Evolutionary conservation across 768 basidiomycete species (phyloP).

Genomic region (Macrolepiota albuminosa): DNA sequence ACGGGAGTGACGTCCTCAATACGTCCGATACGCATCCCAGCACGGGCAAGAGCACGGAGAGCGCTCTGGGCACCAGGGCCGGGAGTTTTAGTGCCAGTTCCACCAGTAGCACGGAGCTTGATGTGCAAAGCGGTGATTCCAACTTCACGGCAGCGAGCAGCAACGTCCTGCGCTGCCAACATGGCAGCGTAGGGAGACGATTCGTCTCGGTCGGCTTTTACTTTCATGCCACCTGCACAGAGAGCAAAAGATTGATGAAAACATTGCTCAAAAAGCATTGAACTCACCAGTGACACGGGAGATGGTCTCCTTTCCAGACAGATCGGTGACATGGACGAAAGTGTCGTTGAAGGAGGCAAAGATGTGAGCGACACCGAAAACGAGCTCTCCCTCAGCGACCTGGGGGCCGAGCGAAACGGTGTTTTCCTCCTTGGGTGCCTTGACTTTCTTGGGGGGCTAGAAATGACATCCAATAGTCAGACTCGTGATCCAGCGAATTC

Average conservation of each 20-base stretch:
- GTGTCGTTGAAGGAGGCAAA: constrained; percentile 99
- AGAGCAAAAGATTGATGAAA: background rate
- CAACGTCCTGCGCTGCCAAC: constrained; percentile 98
- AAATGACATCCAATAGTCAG: constrained; percentile 15
- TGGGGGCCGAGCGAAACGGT: constrained; percentile 93
- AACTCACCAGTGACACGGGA: constrained; percentile 90
- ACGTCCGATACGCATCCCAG: constrained; percentile 96
- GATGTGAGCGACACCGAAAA: constrained; percentile 98
- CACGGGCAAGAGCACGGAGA: constrained; percentile 95
- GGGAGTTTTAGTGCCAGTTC: constrained; percentile 98
- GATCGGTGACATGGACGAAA: constrained; percentile 98
- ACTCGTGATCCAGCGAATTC: constrained; percentile 42
- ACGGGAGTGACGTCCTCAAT: constrained; percentile 99
- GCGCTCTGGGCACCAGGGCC: constrained; percentile 98
- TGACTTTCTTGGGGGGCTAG: constrained; percentile 82
- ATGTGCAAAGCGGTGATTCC: constrained; percentile 98
- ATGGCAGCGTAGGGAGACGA: constrained; percentile 97
- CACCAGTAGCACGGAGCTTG: constrained; percentile 97
- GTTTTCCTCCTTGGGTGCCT: constrained; percentile 73
- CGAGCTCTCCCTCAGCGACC: constrained; percentile 93
- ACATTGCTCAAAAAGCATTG: background rate
- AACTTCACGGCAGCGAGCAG: constrained; percentile 94
- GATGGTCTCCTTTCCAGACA: constrained; percentile 98
- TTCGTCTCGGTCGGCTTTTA: constrained; percentile 99
- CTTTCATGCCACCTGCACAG: constrained; percentile 91